phyloP scores from a whole-genome alignment of 257 asterid genomes.

The Capsicum chinense region DNA sequence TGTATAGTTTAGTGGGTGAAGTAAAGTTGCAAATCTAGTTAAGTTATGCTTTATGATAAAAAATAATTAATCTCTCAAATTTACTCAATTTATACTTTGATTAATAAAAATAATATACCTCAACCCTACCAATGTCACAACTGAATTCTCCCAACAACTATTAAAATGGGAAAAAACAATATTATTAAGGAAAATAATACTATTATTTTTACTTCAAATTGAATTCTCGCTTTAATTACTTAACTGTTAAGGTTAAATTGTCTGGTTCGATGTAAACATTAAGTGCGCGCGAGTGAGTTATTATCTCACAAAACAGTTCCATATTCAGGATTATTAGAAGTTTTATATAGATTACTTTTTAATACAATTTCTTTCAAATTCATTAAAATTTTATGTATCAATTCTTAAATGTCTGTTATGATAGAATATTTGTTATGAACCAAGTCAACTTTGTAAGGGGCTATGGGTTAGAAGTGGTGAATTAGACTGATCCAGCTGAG shows the following conservation, averaged over 20 bases:
- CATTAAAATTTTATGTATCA: too few relatives aligned
- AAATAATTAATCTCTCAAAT: too few relatives aligned
- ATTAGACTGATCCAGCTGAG: too few relatives aligned
- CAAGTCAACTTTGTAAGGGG: too few relatives aligned
- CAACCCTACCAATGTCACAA: slow-evolving; percentile 44
- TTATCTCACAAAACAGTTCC: too few relatives aligned
- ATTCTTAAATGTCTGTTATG: too few relatives aligned
- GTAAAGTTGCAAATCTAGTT: slow-evolving; percentile 41
- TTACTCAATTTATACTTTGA: slow-evolving; percentile 8
- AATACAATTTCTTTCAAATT: too few relatives aligned
- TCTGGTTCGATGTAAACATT: neutral
- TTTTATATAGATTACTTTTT: too few relatives aligned
- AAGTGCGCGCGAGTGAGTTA: rapidly evolving
- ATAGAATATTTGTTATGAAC: too few relatives aligned
- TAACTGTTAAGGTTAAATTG: neutral
- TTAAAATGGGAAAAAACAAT: neutral
- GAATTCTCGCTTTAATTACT: neutral
- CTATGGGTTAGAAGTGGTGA: too few relatives aligned
- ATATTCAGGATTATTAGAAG: too few relatives aligned
- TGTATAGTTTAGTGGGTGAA: slow-evolving; percentile 53
- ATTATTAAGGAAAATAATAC: neutral
- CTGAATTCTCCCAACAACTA: slow-evolving; percentile 38
- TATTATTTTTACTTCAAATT: neutral
- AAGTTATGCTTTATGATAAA: neutral
- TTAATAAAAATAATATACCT: slow-evolving; percentile 19